These are phyloP conservation scores for Aspergillus asperescens DNA, from an alignment of 495 filamentous ascomycete species.

Conservation along the genomic window DNA sequence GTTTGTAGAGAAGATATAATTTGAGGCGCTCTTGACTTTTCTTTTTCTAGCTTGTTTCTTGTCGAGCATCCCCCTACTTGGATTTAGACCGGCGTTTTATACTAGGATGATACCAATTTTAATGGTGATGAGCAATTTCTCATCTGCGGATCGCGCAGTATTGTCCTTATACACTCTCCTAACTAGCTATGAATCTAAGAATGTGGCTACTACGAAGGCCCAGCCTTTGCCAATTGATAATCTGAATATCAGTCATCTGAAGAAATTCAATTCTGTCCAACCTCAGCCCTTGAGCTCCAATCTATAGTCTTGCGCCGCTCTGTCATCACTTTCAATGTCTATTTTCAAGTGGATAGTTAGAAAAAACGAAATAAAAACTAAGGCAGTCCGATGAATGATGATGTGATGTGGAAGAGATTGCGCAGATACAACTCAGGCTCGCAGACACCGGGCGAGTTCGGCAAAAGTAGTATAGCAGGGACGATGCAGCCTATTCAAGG, in stretches of 20 bases:
- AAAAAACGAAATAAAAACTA: background rate
- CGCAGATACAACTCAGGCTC: background rate
- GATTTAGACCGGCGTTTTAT: slow-evolving; percentile 5
- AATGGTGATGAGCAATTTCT: background rate
- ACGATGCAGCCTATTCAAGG: slow-evolving; percentile 8
- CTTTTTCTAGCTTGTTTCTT: background rate
- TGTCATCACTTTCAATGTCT: slow-evolving; percentile 13
- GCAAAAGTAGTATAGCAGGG: slow-evolving; percentile 1
- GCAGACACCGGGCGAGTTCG: background rate
- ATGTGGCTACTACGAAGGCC: no score
- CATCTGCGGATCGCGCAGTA: background rate
- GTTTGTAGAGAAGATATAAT: slow-evolving; percentile 48
- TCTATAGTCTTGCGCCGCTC: slow-evolving; percentile 20
- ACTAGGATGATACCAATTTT: slow-evolving; percentile 21
- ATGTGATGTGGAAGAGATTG: background rate
- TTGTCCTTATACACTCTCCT: no score
- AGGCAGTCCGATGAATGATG: background rate
- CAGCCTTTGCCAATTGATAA: no score
- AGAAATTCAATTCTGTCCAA: background rate
- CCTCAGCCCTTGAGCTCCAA: slow-evolving; percentile 11
- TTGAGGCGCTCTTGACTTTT: background rate
- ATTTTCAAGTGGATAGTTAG: slow-evolving; percentile 8
- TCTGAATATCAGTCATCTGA: slow-evolving; percentile 1
- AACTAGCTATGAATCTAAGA: no score
- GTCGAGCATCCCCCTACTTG: background rate